Evolutionary conservation across 108 stramenopile species (phyloP).

Genomic region (Seminavis robusta): DNA sequence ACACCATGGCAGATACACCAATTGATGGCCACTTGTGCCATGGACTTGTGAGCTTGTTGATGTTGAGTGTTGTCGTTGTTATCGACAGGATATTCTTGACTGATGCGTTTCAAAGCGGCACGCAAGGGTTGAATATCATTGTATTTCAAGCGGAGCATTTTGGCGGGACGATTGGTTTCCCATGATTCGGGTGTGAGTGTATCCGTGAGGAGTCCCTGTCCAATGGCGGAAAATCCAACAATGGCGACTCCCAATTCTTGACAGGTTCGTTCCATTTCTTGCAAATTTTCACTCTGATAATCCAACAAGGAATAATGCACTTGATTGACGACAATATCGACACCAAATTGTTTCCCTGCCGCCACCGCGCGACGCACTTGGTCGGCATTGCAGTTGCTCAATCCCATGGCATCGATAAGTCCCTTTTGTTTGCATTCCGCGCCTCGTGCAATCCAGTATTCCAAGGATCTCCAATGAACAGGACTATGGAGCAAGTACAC

Average conservation of each 20-base stretch:
- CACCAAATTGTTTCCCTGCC: constrained; percentile 54
- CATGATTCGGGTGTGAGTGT: constrained; percentile 46
- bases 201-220: constrained; percentile 73
- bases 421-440: constrained; percentile 60
- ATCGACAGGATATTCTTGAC: constrained; percentile 27
- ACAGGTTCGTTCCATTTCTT: constrained; percentile 57
- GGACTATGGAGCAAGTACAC: constrained; percentile 71
- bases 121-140: constrained; percentile 44
- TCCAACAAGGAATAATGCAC: constrained; percentile 67
- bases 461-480: constrained; percentile 53
- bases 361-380: constrained; percentile 57
- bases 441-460: constrained; percentile 56
- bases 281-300: constrained; percentile 50
- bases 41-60: constrained; percentile 43
- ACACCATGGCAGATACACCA: constrained; percentile 62
- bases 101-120: constrained; percentile 28
- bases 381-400: constrained; percentile 70
- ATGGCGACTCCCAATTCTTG: constrained; percentile 54
- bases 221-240: constrained; percentile 65
- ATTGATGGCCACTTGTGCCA: constrained; percentile 79
- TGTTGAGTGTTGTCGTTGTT: no score
- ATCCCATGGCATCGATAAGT: constrained; percentile 53
- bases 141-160: constrained; percentile 55
- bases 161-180: constrained; percentile 47
- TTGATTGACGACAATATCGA: constrained; percentile 61